These are phyloP conservation scores for Plasmodium vivax DNA, from an alignment of 169 alveolate genomes.

Conservation along the genomic window DNA sequence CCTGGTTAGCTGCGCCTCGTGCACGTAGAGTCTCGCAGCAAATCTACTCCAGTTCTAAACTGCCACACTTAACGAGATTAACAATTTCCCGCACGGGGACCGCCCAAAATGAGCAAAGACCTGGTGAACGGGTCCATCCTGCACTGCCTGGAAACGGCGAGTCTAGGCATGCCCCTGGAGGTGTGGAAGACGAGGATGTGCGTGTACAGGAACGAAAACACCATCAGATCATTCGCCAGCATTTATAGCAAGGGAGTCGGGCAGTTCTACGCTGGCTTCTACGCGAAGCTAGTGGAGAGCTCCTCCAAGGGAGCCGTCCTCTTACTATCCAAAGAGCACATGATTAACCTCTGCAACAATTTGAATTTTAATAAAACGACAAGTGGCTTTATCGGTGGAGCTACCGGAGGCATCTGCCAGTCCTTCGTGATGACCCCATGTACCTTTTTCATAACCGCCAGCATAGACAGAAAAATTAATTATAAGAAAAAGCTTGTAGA, in stretches of 20 bases:
- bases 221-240: slow-evolving; percentile 73
- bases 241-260: slow-evolving; percentile 78
- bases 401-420: slow-evolving; percentile 84
- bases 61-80: background rate
- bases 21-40: background rate
- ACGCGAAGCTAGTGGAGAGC: slow-evolving; percentile 81
- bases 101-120: slow-evolving; percentile 38
- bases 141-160: slow-evolving; percentile 84
- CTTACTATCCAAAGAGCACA: slow-evolving; percentile 78
- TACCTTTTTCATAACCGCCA: slow-evolving; percentile 84
- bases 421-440: slow-evolving; percentile 86
- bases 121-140: slow-evolving; percentile 78
- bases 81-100: background rate
- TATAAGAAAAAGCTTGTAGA: slow-evolving; percentile 12
- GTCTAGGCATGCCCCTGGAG: slow-evolving; percentile 86
- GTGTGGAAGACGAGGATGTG: slow-evolving; percentile 88
- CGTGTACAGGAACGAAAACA: slow-evolving; percentile 79
- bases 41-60: background rate
- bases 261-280: slow-evolving; percentile 81
- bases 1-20: background rate
- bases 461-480: slow-evolving; percentile 78
- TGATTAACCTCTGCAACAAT: slow-evolving; percentile 22
- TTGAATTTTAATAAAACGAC: slow-evolving; percentile 61
- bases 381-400: slow-evolving; percentile 84
- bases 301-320: slow-evolving; percentile 83